Evolutionary conservation across 148 eudicot species (phyloP).

Genomic region (Diospyros kaki): DNA sequence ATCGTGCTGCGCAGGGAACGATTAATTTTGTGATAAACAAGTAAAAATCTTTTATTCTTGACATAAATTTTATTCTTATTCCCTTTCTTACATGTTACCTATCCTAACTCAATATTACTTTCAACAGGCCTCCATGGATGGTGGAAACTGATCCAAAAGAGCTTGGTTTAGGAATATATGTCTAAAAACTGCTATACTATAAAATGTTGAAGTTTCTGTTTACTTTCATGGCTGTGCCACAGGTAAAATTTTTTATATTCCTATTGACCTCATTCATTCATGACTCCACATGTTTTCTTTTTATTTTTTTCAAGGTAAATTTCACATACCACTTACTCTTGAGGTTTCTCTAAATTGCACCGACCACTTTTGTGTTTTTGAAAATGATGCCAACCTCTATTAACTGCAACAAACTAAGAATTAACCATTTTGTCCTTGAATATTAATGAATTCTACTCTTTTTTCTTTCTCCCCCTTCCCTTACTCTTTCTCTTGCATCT

Average conservation of each 20-base stretch:
- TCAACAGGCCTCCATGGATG: conserved; percentile 94
- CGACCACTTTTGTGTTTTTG: not conserved
- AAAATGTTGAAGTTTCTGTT: not conserved
- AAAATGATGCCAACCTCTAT: not conserved
- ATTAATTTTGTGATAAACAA: conserved; percentile 83
- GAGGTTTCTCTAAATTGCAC: not conserved
- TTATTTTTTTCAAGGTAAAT: no score
- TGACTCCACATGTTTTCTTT: no score
- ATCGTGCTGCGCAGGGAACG: conserved; percentile 78
- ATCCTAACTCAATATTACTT: conserved; percentile 4
- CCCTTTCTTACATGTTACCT: not conserved
- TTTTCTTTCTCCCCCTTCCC: no score
- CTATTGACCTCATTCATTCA: not conserved
- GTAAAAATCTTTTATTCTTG: conserved; percentile 25
- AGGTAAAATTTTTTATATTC: not conserved
- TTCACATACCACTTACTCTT: not conserved
- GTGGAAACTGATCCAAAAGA: conserved; percentile 90
- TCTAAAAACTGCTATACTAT: conserved; percentile 11
- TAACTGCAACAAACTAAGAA: no score
- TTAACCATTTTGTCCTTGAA: no score
- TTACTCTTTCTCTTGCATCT: no score
- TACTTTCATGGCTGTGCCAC: not conserved
- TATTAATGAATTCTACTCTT: no score
- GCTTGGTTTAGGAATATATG: conserved; percentile 78
- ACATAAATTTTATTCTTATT: not conserved